Conservation (phyloP, 257 asterid genomes). For the Rauvolfia tetraphylla region DNA sequence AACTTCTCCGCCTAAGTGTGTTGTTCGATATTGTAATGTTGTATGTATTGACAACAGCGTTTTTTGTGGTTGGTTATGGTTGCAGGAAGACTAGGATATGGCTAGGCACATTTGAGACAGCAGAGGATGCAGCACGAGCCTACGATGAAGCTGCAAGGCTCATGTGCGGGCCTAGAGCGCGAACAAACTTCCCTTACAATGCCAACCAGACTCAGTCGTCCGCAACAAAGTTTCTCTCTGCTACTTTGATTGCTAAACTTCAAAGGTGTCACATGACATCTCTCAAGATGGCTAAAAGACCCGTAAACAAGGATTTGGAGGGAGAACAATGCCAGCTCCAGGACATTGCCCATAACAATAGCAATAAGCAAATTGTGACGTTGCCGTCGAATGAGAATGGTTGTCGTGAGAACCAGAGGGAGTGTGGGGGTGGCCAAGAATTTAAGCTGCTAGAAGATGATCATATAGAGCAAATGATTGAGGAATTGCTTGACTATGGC, state of each 20-base stretch:
- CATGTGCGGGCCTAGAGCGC: constrained; percentile 65
- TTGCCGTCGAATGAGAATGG: constrained; percentile 13
- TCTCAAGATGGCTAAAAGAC: constrained; percentile 36
- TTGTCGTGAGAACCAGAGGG: constrained; percentile 10
- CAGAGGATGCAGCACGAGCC: constrained; percentile 78
- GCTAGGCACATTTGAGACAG: constrained; percentile 78
- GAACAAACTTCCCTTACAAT: constrained; percentile 54
- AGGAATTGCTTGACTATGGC: constrained; percentile 60
- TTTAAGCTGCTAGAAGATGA: constrained; percentile 54
- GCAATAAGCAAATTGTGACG: constrained; percentile 12
- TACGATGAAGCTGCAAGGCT: constrained; percentile 78
- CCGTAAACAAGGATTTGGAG: constrained; percentile 10
- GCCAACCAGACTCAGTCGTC: constrained; percentile 31
- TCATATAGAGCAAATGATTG: constrained; percentile 68
- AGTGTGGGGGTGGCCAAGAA: constrained; percentile 20
- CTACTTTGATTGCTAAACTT: constrained; percentile 55
- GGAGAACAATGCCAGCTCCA: constrained; percentile 1
- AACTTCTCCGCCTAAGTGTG: background rate
- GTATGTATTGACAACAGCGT: background rate
- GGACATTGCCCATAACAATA: constrained; percentile 1
- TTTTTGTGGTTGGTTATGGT: background rate
- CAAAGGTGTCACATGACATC: constrained; percentile 64
- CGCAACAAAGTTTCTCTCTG: constrained; percentile 41
- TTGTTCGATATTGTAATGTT: too few species aligned
- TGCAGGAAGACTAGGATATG: constrained; percentile 70